These are phyloP conservation scores for Podaxis pistillaris DNA, from an alignment of 768 basidiomycete species.

Conservation along the genomic window DNA sequence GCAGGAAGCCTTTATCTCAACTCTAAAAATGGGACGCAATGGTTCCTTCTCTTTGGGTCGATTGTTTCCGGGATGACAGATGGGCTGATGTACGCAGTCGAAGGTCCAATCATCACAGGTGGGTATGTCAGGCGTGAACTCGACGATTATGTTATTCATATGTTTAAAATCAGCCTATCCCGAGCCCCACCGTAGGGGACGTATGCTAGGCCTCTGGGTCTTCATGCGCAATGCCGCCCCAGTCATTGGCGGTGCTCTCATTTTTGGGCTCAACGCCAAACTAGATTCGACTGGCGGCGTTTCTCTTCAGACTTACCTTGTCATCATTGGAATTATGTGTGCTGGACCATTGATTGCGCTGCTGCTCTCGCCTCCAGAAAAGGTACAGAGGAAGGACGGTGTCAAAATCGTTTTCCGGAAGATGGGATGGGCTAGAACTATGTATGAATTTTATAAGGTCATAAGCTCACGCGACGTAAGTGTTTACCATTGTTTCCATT, in stretches of 20 bases:
- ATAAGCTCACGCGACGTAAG: slow-evolving; percentile 26
- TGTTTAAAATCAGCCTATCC: slow-evolving; percentile 25
- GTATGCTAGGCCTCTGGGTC: slow-evolving; percentile 34
- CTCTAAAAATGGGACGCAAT: slow-evolving; percentile 32
- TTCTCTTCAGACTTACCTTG: slow-evolving; percentile 30
- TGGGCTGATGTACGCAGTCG: slow-evolving; percentile 31
- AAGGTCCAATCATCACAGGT: slow-evolving; percentile 33
- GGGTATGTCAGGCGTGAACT: not conserved
- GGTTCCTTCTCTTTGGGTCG: slow-evolving; percentile 34
- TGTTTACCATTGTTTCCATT: not conserved
- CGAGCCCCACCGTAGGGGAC: slow-evolving; percentile 30
- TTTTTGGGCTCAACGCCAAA: slow-evolving; percentile 28
- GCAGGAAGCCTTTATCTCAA: slow-evolving; percentile 32
- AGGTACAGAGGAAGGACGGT: slow-evolving; percentile 31
- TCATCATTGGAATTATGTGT: slow-evolving; percentile 36
- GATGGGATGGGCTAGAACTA: slow-evolving; percentile 25
- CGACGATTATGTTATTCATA: not conserved
- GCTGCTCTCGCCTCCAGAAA: slow-evolving; percentile 26
- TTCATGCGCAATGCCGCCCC: slow-evolving; percentile 32
- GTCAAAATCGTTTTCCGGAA: slow-evolving; percentile 28
- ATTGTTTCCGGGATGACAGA: slow-evolving; percentile 30
- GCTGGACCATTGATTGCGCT: slow-evolving; percentile 31
- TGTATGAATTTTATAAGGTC: slow-evolving; percentile 28
- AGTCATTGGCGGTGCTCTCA: slow-evolving; percentile 34
- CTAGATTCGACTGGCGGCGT: slow-evolving; percentile 29